Evolutionary conservation across 129 eudicot genomes (phyloP).

Genomic region (Erigeron canadensis): DNA sequence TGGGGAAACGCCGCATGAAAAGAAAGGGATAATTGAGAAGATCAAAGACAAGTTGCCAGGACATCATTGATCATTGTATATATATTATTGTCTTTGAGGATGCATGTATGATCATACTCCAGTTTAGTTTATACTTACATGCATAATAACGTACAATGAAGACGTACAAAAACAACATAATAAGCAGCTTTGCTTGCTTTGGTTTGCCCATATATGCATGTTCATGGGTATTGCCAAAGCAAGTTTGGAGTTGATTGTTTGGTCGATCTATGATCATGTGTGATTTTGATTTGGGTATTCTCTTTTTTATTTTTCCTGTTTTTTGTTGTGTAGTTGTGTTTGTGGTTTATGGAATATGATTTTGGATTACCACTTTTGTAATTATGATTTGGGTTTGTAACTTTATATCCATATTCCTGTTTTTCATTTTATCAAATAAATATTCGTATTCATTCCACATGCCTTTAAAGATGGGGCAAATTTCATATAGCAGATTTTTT

Average conservation of each 20-base stretch:
- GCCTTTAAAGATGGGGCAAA: too few relatives aligned
- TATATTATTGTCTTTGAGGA: too few relatives aligned
- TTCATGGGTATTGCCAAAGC: background rate
- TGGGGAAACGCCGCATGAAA: slow-evolving; percentile 38
- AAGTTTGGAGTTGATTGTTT: background rate
- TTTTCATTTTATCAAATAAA: too few relatives aligned
- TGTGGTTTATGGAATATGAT: too few relatives aligned
- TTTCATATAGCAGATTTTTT: too few relatives aligned
- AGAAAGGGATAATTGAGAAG: slow-evolving; percentile 74
- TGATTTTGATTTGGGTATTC: background rate
- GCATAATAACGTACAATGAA: too few relatives aligned
- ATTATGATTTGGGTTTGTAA: too few relatives aligned
- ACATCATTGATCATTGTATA: background rate
- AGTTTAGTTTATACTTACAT: background rate
- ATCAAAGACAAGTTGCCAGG: slow-evolving; percentile 75
- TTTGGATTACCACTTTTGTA: background rate
- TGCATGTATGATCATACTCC: too few relatives aligned
- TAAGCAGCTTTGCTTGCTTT: background rate
- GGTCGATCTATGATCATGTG: background rate
- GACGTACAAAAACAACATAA: background rate
- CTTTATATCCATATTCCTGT: too few relatives aligned
- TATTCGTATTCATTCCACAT: too few relatives aligned
- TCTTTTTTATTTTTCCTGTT: background rate
- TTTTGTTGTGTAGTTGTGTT: background rate
- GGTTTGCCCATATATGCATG: background rate